A percentile compares a stretch with the other conserved stretches of the same genome.
These are phyloP conservation scores for Tulasnella sp. DNA, from an alignment of 768 basidiomycete genomes.

Conservation along the genomic window DNA sequence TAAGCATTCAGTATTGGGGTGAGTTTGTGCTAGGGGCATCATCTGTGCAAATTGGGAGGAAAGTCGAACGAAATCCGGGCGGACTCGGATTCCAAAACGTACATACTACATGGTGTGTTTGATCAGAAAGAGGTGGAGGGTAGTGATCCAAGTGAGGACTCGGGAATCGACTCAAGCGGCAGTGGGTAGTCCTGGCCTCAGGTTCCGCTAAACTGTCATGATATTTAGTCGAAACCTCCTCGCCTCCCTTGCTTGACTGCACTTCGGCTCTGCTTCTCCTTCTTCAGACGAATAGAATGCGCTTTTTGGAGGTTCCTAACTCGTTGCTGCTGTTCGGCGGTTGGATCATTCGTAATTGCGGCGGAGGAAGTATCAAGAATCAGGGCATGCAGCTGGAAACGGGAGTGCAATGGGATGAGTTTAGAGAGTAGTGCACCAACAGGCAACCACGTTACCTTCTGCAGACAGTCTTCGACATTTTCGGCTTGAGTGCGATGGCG, in stretches of 20 bases:
- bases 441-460: constrained; percentile 46
- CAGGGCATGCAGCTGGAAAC: constrained; percentile 50
- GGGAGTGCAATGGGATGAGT: neutral
- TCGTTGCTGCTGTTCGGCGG: constrained; percentile 53
- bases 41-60: too few relatives aligned
- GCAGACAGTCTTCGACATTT: constrained; percentile 67
- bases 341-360: constrained; percentile 44
- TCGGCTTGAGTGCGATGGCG: constrained; percentile 70
- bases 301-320: constrained; percentile 46
- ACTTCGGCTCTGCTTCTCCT: constrained; percentile 53
- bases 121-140: too few relatives aligned
- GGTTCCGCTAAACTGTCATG: neutral
- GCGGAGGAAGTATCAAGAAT: constrained; percentile 48
- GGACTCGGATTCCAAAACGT: too few relatives aligned
- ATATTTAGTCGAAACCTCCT: neutral
- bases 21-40: too few relatives aligned
- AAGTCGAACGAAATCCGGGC: too few relatives aligned
- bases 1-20: too few relatives aligned
- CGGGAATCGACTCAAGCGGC: neutral
- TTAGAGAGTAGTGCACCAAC: constrained; percentile 1
- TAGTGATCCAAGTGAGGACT: too few relatives aligned
- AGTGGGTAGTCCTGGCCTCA: neutral
- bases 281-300: constrained; percentile 47
- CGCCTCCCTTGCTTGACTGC: constrained; percentile 42
- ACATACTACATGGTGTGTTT: too few relatives aligned